Base-by-base conservation (phyloP, 345 rosid genomes). In the Garcia nutans region DNA sequence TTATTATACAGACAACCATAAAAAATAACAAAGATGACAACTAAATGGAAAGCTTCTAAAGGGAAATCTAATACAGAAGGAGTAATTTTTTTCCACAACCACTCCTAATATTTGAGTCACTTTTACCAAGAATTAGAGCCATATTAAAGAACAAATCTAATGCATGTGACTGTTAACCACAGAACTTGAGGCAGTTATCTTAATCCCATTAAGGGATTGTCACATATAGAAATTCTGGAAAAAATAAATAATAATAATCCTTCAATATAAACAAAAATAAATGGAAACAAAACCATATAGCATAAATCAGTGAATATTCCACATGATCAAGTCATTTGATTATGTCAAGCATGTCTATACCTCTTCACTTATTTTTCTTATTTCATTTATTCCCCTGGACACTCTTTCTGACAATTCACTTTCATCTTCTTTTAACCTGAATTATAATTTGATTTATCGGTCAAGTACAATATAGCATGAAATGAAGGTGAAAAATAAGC, bases 351-450 rank as follows among this genome's bases (percentile, higher is more conserved):
- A 80, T 47, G 67, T 73, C 5, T 68, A 56, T 87, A 93, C 99
- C 96, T 87, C 90, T 59, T 89, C 87, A 37, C 74, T 81, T 22
- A 93, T 87, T 78, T 63, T 79, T 74, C 65, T 81, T n/a, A 88
- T 72, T 82, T 89, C 92, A 84, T 76, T 81, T 75, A 20, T 83
- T 85, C 54, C 85, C 78, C 64, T 76, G 57, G 80, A 78, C 17
- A 77, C 65, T n/a, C 81, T 79, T 78, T 92, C 91, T 28, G 74
- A 67, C 42, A 93, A 77, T 63, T 69, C 76, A 74, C 56, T 80
- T 77, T 90, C 97, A 73, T 96, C 96, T 69, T 86, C 91, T 82
- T 84, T 87, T 85, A 92, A 82, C 82, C 99, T 96, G 81, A 75
- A 81, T 77, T 37, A 67, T 66, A 57, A 73, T 58, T 31, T 26